A percentile compares a stretch with the other conserved stretches of the same genome.
These are phyloP conservation scores for Ceratocystis eucalypticola DNA, from an alignment of 2,329 filamentous ascomycete species.

Conservation along the genomic window DNA sequence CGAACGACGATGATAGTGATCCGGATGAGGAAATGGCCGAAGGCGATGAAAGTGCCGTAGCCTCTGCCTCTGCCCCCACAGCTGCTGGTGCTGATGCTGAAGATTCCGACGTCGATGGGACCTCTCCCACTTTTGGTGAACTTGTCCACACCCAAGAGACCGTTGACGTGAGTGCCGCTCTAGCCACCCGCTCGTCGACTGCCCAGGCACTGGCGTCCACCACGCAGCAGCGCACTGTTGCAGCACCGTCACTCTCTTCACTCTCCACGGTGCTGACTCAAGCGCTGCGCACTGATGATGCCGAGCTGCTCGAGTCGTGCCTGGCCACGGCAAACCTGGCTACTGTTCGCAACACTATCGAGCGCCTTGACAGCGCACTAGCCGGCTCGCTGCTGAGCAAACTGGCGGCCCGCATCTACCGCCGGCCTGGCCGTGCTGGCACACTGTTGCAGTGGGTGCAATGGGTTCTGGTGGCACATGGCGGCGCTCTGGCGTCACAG, in stretches of 20 bases:
- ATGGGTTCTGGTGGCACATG: constrained; percentile 85
- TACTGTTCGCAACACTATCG: constrained; percentile 77
- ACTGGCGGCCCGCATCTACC: constrained; percentile 74
- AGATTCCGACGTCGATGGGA: constrained; percentile 32
- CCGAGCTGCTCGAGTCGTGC: constrained; percentile 79
- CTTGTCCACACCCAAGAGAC: constrained; percentile 60
- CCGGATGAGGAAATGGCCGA: constrained; percentile 29
- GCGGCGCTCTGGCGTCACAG: constrained; percentile 77
- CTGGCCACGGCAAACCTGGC: constrained; percentile 64
- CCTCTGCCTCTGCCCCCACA: constrained; percentile 20
- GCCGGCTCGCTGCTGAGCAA: constrained; percentile 68
- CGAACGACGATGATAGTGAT: constrained; percentile 36
- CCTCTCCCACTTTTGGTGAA: constrained; percentile 70
- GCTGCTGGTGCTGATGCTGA: constrained; percentile 23
- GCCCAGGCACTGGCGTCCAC: constrained; percentile 30
- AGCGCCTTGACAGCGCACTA: constrained; percentile 73
- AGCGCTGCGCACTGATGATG: constrained; percentile 83
- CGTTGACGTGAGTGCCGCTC: constrained; percentile 58
- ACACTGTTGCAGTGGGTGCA: constrained; percentile 91
- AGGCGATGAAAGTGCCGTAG: constrained; percentile 21
- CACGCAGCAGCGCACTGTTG: constrained; percentile 29
- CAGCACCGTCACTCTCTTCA: constrained; percentile 59
- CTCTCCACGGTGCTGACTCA: constrained; percentile 87
- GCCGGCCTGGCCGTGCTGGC: constrained; percentile 75
- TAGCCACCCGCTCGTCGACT: constrained; percentile 27